phyloP scores from a whole-genome alignment of 2,329 filamentous ascomycete species.

The Thyridium curvatum region DNA sequence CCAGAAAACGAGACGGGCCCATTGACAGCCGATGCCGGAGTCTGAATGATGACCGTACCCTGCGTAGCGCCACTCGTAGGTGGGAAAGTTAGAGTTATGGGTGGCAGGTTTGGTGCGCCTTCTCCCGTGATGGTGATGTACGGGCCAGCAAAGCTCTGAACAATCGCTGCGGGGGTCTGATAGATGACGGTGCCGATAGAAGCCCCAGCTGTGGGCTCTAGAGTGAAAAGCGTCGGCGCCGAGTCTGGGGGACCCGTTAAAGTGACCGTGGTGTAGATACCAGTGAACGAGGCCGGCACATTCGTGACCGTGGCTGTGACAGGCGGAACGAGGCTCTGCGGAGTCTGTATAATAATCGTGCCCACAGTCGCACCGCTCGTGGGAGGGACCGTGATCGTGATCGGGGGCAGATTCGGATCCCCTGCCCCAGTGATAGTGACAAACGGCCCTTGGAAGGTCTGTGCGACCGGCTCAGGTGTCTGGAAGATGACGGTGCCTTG shows the following conservation, averaged over 20 bases:
- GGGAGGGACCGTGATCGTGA: constrained; percentile 3
- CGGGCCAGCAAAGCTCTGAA: constrained; percentile 7
- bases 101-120: neutral
- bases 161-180: neutral
- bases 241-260: neutral
- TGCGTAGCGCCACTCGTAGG: constrained; percentile 3
- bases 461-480: too few relatives aligned
- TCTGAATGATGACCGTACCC: constrained; percentile 9
- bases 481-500: too few relatives aligned
- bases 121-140: constrained; percentile 11
- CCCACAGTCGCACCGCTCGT: constrained; percentile 46
- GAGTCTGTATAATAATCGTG: constrained; percentile 10
- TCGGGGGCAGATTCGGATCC: neutral
- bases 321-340: neutral
- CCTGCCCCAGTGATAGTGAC: too few relatives aligned
- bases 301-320: neutral
- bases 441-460: too few relatives aligned
- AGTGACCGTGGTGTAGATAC: constrained; percentile 3
- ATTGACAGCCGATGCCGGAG: neutral
- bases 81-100: constrained; percentile 7
- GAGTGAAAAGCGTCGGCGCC: neutral
- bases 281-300: neutral
- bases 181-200: constrained; percentile 4
- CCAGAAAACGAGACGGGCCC: constrained; percentile 6
- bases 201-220: neutral